phyloP scores from a whole-genome alignment of 257 asterid genomes.

The Solanum piurae region DNA sequence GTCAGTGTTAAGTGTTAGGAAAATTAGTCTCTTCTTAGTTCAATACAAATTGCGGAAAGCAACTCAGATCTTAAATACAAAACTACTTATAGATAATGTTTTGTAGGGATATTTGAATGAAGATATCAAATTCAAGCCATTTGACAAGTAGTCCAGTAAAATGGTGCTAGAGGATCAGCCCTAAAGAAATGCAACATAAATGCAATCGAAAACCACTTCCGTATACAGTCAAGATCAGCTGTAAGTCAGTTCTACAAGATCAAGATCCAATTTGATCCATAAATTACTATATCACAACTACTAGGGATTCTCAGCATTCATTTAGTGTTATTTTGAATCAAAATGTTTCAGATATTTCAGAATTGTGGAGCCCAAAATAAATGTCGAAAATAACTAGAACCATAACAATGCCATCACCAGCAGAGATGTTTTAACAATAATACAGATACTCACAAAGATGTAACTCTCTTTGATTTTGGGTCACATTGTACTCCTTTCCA shows the following conservation, averaged over 20 bases:
- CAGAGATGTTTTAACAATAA: background rate
- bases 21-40: background rate
- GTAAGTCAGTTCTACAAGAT: background rate
- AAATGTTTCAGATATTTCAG: background rate
- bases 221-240: background rate
- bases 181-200: background rate
- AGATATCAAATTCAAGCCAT: background rate
- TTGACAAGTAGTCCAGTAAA: background rate
- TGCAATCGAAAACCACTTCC: background rate
- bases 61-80: background rate
- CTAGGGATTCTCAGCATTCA: background rate
- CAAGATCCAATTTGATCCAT: background rate
- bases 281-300: background rate
- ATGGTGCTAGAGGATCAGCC: background rate
- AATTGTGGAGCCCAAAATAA: background rate
- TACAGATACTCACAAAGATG: constrained; percentile 4
- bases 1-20: background rate
- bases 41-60: background rate
- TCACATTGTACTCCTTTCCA: constrained; percentile 11
- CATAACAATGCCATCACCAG: background rate
- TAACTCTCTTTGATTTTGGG: constrained; percentile 7
- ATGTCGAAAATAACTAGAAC: background rate
- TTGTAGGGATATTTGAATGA: background rate
- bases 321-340: background rate
- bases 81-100: background rate